Conservation (phyloP, 192 early-diverging fungal species). For the Kickxella alabastrina region DNA sequence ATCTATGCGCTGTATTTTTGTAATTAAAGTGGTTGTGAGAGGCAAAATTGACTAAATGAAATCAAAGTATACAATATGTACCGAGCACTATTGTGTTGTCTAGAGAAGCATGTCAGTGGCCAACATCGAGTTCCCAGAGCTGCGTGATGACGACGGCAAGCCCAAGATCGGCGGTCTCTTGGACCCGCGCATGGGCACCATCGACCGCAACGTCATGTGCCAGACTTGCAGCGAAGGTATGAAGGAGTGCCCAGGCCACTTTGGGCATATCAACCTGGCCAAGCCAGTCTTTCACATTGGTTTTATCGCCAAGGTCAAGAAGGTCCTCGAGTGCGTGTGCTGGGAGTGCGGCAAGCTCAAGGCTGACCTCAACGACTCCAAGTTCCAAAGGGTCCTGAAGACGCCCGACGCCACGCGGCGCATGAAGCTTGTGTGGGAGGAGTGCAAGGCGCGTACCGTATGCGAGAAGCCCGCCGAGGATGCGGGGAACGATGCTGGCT, state of each 20-base stretch:
- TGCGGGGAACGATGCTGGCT: constrained; percentile 16
- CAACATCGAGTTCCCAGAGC: constrained; percentile 86
- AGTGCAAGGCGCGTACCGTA: constrained; percentile 76
- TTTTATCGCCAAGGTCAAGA: constrained; percentile 91
- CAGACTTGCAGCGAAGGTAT: constrained; percentile 93
- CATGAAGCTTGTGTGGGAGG: constrained; percentile 82
- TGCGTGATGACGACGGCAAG: constrained; percentile 77
- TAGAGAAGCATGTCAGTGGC: constrained; percentile 98
- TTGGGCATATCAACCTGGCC: constrained; percentile 95
- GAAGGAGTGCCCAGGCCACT: constrained; percentile 96
- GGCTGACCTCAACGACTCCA: constrained; percentile 68
- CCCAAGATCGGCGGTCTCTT: constrained; percentile 84
- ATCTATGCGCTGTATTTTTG: too few species aligned
- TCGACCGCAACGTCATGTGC: constrained; percentile 96
- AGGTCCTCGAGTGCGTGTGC: constrained; percentile 96
- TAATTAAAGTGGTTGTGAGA: too few species aligned
- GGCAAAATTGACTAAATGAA: too few species aligned
- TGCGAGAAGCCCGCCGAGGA: constrained; percentile 75
- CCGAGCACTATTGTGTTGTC: too few species aligned
- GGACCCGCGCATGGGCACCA: constrained; percentile 94
- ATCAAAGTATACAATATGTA: too few species aligned
- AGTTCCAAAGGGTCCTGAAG: constrained; percentile 61
- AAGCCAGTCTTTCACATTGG: constrained; percentile 95
- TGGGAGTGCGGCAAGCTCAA: constrained; percentile 91
- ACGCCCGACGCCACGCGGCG: constrained; percentile 66